phyloP scores from a whole-genome alignment of 202 grass and related monocot species.

The Musa balbisiana region DNA sequence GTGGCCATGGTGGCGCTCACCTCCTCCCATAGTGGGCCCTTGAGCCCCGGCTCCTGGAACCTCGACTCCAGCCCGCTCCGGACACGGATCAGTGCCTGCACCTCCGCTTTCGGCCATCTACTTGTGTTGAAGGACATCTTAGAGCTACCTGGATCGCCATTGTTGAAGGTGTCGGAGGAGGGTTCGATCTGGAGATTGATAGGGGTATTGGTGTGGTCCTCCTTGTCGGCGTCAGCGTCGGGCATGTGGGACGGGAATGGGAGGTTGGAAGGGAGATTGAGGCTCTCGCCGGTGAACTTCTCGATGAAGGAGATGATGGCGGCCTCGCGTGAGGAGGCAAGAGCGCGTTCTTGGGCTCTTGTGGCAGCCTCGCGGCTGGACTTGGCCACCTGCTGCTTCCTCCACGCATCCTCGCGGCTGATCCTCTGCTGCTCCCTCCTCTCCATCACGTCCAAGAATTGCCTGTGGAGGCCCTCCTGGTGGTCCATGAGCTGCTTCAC shows the following conservation, averaged over 20 bases:
- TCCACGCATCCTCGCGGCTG: slow-evolving; percentile 69
- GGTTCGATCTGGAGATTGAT: not conserved
- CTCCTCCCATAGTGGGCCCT: slow-evolving; percentile 12
- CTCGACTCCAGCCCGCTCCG: not conserved
- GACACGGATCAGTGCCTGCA: slow-evolving; percentile 12
- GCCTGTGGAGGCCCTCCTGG: slow-evolving; percentile 81
- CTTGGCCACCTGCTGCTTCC: slow-evolving; percentile 74
- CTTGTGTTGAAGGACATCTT: not conserved
- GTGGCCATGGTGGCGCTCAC: slow-evolving; percentile 4
- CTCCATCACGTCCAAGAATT: slow-evolving; percentile 86
- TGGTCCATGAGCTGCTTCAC: slow-evolving; percentile 89
- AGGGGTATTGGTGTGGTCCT: not conserved
- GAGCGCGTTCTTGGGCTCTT: slow-evolving; percentile 55
- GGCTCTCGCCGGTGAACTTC: slow-evolving; percentile 67
- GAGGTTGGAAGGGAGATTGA: slow-evolving; percentile 34
- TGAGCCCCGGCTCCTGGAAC: slow-evolving; percentile 15
- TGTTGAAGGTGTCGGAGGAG: not conserved
- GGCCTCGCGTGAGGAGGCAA: slow-evolving; percentile 60
- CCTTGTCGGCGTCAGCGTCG: not conserved
- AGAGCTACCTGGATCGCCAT: not conserved
- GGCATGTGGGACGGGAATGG: not conserved
- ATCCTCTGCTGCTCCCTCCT: slow-evolving; percentile 65
- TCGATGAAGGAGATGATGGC: slow-evolving; percentile 84
- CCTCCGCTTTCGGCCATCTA: slow-evolving; percentile 15
- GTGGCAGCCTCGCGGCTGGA: slow-evolving; percentile 53